phyloP scores from a whole-genome alignment of 169 alveolate genomes.

The Plasmodium fragile region DNA sequence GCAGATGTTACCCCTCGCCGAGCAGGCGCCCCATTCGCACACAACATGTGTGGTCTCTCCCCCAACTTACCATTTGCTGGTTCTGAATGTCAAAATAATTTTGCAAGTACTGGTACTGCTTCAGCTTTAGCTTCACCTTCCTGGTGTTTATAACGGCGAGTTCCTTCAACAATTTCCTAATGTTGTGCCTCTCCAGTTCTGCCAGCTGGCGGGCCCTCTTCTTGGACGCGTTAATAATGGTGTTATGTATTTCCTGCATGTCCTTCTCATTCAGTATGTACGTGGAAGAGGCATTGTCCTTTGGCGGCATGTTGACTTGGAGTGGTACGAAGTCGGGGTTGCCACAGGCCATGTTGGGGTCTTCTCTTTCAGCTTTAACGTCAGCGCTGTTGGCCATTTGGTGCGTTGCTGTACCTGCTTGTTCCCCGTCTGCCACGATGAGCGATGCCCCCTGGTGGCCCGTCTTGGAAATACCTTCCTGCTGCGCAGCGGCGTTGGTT shows the following conservation, averaged over 20 bases:
- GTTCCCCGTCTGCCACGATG: too few species aligned
- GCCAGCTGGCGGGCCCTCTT: conserved; percentile 66
- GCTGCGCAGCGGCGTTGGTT: neutral
- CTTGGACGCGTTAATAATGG: conserved; percentile 59
- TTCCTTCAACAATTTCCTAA: conserved; percentile 42
- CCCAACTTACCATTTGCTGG: conserved; percentile 28
- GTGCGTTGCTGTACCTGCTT: neutral
- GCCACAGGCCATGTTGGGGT: neutral
- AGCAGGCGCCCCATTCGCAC: neutral
- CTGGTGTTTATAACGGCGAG: conserved; percentile 36
- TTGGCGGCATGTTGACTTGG: neutral
- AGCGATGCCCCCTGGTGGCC: neutral
- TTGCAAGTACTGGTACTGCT: conserved; percentile 68
- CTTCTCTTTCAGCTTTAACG: neutral
- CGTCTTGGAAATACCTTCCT: neutral
- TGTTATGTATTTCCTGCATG: conserved; percentile 68
- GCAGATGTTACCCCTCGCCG: neutral
- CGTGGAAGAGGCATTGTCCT: conserved; percentile 13
- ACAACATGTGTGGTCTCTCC: neutral
- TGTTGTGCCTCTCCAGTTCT: conserved; percentile 52
- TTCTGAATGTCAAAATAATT: conserved; percentile 59
- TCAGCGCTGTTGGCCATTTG: neutral
- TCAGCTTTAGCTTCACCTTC: conserved; percentile 49
- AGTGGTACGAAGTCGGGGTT: conserved; percentile 10
- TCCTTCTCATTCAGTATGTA: conserved; percentile 60